These are phyloP conservation scores for Leishmania gerbilli DNA, from an alignment of 208 protist genomes.

Conservation along the genomic window DNA sequence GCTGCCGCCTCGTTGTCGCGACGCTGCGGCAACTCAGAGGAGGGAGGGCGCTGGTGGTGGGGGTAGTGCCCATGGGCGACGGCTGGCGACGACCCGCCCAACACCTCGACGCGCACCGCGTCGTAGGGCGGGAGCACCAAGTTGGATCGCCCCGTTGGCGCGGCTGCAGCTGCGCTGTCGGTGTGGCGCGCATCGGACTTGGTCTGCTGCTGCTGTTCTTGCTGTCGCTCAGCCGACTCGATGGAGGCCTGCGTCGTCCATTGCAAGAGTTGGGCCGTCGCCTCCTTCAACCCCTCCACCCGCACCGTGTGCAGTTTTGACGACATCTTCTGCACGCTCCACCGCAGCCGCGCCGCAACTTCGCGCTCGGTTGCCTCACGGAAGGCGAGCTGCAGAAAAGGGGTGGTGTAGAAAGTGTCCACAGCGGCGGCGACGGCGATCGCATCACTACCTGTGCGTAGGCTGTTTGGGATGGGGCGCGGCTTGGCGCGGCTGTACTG, in stretches of 20 bases:
- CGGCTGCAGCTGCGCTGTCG: neutral
- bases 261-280: constrained; percentile 46
- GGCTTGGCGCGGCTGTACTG: constrained; percentile 21
- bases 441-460: constrained; percentile 22
- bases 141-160: neutral
- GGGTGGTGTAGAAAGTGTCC: constrained; percentile 41
- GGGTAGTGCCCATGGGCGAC: neutral
- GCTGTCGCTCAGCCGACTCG: constrained; percentile 41
- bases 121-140: constrained; percentile 50
- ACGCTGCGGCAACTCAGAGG: neutral
- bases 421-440: constrained; percentile 11
- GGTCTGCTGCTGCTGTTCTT: neutral
- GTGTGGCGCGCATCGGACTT: neutral
- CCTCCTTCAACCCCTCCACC: constrained; percentile 64
- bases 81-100: constrained; percentile 25
- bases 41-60: neutral
- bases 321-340: constrained; percentile 57
- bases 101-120: constrained; percentile 56
- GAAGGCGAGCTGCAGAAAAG: constrained; percentile 55
- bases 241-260: constrained; percentile 55
- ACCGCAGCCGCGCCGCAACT: constrained; percentile 51
- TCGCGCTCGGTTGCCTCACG: constrained; percentile 57
- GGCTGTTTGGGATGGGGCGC: constrained; percentile 10
- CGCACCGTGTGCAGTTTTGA: constrained; percentile 61
- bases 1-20: neutral